These are phyloP conservation scores for Zalerion maritima DNA, from an alignment of 495 filamentous ascomycete genomes.

Conservation along the genomic window DNA sequence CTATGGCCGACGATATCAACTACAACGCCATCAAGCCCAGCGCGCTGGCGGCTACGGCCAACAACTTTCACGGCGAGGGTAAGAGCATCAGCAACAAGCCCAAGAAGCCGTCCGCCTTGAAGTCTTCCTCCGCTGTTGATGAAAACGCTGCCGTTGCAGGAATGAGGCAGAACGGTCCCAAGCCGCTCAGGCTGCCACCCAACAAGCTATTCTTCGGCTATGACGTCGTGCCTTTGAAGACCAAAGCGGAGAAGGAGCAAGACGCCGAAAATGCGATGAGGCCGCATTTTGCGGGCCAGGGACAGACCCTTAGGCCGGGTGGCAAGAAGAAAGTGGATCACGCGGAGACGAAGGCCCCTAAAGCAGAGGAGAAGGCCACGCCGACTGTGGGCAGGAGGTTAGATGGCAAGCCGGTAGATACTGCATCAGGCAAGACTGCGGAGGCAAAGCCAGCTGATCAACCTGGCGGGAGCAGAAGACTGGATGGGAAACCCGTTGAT, in stretches of 20 bases:
- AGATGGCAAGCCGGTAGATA: no score
- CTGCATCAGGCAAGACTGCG: no score
- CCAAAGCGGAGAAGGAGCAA: constrained; percentile 55
- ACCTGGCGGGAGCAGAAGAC: no score
- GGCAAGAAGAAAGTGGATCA: constrained; percentile 35
- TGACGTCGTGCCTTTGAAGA: constrained; percentile 73
- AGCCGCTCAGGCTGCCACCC: constrained; percentile 70
- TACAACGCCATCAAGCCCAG: constrained; percentile 86
- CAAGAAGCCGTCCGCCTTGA: constrained; percentile 65
- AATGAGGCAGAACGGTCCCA: constrained; percentile 57
- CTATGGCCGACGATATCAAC: constrained; percentile 94
- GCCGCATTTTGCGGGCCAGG: constrained; percentile 72
- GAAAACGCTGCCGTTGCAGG: constrained; percentile 21
- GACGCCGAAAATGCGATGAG: constrained; percentile 47
- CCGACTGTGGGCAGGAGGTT: background rate
- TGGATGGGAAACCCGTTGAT: no score
- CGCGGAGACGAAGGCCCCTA: no score
- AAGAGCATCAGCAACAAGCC: constrained; percentile 70
- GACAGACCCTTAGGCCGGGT: constrained; percentile 66
- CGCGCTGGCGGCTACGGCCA: constrained; percentile 45
- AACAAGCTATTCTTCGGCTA: constrained; percentile 96
- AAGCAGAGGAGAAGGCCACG: constrained; percentile 22
- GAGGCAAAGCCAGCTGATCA: no score
- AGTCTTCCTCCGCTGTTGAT: constrained; percentile 49
- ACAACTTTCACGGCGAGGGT: constrained; percentile 65